phyloP scores from a whole-genome alignment of 108 stramenopile species.

The Epipyxis sp. region DNA sequence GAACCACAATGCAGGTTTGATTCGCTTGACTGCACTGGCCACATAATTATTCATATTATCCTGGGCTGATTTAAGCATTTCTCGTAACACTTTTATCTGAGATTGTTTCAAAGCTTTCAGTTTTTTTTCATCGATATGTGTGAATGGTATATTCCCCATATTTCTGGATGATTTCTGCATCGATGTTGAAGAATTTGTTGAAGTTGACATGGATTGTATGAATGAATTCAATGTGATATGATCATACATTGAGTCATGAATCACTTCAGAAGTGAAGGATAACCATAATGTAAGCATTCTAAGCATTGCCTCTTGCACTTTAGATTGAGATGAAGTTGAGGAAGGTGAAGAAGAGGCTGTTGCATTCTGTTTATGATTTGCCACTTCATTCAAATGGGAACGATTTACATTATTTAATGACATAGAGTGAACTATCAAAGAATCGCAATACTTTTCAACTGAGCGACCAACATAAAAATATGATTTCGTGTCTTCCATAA shows the following conservation, averaged over 20 bases:
- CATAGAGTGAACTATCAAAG: no score
- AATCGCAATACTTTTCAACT: slow-evolving; percentile 14
- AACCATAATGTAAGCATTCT: slow-evolving; percentile 41
- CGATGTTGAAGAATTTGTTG: background rate
- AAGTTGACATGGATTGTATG: no score
- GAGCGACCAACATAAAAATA: no score
- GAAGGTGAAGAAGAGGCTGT: background rate
- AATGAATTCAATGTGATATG: no score
- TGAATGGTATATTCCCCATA: no score
- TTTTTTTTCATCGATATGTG: no score
- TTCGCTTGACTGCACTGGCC: background rate
- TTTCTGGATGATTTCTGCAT: background rate
- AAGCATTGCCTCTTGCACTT: slow-evolving; percentile 11
- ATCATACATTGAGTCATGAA: no score
- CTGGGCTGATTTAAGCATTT: background rate
- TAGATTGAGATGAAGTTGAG: slow-evolving; percentile 16
- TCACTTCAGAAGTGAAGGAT: background rate
- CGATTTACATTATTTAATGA: no score
- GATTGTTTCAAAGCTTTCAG: no score
- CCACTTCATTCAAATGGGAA: no score
- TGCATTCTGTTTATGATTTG: no score
- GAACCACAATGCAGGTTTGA: slow-evolving; percentile 38
- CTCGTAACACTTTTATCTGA: background rate
- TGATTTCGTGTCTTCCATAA: no score
- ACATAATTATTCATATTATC: background rate